phyloP scores from a whole-genome alignment of 2,329 filamentous ascomycete genomes.

The Zarea fungicola region DNA sequence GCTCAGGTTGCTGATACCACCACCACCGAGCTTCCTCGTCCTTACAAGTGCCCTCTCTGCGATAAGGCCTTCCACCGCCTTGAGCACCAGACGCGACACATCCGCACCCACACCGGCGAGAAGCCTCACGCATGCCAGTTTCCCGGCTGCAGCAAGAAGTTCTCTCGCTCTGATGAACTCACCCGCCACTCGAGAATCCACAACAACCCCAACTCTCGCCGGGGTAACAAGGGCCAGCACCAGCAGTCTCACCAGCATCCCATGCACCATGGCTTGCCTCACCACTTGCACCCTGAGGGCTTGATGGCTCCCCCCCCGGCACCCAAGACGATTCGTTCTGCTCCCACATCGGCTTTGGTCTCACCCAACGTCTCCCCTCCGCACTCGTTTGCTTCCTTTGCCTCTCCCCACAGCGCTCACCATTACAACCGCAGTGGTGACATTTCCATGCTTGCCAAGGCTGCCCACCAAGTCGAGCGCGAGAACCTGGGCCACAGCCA shows the following conservation, averaged over 20 bases:
- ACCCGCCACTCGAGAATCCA: slow-evolving; percentile 97
- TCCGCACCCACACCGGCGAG: slow-evolving; percentile 94
- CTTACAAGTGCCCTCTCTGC: slow-evolving; percentile 97
- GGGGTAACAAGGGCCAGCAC: slow-evolving; percentile 74
- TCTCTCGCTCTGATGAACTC: slow-evolving; percentile 92
- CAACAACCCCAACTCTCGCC: slow-evolving; percentile 95
- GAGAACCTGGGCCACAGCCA: slow-evolving; percentile 45
- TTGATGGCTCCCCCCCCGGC: slow-evolving; percentile 75
- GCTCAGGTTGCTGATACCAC: slow-evolving; percentile 52
- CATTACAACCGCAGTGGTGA: slow-evolving; percentile 48
- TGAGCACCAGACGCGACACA: slow-evolving; percentile 87
- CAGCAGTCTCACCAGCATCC: slow-evolving; percentile 32
- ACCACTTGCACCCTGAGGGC: slow-evolving; percentile 47
- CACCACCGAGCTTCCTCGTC: slow-evolving; percentile 74
- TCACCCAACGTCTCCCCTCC: slow-evolving; percentile 97
- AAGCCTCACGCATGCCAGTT: slow-evolving; percentile 97
- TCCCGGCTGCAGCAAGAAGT: slow-evolving; percentile 93
- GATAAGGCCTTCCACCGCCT: slow-evolving; percentile 98
- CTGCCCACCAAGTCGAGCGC: slow-evolving; percentile 58
- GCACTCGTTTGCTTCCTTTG: slow-evolving; percentile 77
- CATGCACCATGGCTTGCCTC: slow-evolving; percentile 33
- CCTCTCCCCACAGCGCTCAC: slow-evolving; percentile 41
- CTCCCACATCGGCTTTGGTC: slow-evolving; percentile 75
- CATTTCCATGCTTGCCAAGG: slow-evolving; percentile 56
- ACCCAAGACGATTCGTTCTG: slow-evolving; percentile 79